A percentile compares a stretch with the other conserved stretches of the same genome.
phyloP scores from a whole-genome alignment of 225 moss, liverwort and hornwort species.

The Ulota crispa region DNA sequence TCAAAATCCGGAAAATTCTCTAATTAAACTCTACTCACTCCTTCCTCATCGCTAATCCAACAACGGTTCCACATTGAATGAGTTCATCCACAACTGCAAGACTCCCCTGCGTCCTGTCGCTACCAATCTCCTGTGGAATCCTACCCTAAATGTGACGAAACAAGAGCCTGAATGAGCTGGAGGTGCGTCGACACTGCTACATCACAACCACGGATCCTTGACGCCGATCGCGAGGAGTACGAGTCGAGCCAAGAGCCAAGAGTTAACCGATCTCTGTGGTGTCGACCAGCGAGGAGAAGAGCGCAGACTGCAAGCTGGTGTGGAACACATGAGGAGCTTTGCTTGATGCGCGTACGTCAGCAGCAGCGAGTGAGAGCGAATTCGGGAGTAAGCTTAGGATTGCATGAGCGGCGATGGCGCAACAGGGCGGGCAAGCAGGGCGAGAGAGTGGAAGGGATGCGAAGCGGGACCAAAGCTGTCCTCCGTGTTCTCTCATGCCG shows the following conservation, averaged over 20 bases:
- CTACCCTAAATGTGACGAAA: not conserved
- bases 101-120: not conserved
- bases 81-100: not conserved
- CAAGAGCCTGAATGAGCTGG: slow-evolving; percentile 26
- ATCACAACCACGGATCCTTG: not conserved
- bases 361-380: not conserved
- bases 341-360: not conserved
- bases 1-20: not conserved
- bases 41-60: not conserved
- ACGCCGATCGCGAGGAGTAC: not conserved
- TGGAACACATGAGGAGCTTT: not conserved
- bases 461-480: slow-evolving; percentile 11
- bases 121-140: not conserved
- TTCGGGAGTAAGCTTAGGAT: not conserved
- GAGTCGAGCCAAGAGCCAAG: not conserved
- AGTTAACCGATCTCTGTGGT: not conserved
- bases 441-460: slow-evolving; percentile 46
- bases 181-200: not conserved
- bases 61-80: not conserved
- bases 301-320: not conserved
- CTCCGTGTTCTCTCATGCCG: slow-evolving; percentile 17
- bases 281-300: not conserved
- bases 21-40: not conserved
- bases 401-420: not conserved
- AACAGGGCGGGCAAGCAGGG: slow-evolving; percentile 5